Evolutionary conservation across 1,284 basidiomycete genomes (phyloP), one percentile per base, ranked within the genome.

Genomic region (Rhodotorula sp.): DNA sequence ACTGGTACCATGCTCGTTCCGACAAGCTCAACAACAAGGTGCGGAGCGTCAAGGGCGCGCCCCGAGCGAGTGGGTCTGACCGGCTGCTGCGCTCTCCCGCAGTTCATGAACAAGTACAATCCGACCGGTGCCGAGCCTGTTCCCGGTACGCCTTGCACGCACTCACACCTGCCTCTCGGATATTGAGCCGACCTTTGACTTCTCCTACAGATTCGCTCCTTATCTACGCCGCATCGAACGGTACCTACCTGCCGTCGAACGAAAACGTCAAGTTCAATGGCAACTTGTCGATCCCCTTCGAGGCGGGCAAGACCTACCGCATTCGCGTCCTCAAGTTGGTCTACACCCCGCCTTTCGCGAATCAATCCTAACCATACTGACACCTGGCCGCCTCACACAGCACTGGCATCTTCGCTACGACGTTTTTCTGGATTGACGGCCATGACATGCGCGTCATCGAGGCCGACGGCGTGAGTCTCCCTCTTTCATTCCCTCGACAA

Each of bases 381-480:
- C 46, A 44, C 9, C 24, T 47, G n/a, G n/a, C n/a, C 4, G 29
- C 39, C n/a, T n/a, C 8, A 13, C 44, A 7, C 49, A 68, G 66
- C 54, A 30, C 64, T 24, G 64, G 62, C 20, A 57, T 86, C 0
- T 88, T 92, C 72, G 79, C 86, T 0, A 85, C 88, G 77, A 91
- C 92, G 82, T 89, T 85, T 82, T 89, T 95, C 80, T 90, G 88
- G 86, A 89, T 97, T 63, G 92, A 95, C 71, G 92, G 92, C 1
- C 94, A 97, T 79, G 85, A 79, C 46, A 94, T 96, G 91, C 82
- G 85, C 17, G 85, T 97, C 74, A 93, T 98, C 77, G 88, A 92
- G 78, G 90, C 87, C 36, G 94, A 97, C 77, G 92, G 93, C 10
- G 90, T 51, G 48, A 6, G 59, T 60, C 30, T 27, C 15, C 8